Conservation (phyloP, 2,329 filamentous ascomycete species). For the Chrysoporthe cubensis region DNA sequence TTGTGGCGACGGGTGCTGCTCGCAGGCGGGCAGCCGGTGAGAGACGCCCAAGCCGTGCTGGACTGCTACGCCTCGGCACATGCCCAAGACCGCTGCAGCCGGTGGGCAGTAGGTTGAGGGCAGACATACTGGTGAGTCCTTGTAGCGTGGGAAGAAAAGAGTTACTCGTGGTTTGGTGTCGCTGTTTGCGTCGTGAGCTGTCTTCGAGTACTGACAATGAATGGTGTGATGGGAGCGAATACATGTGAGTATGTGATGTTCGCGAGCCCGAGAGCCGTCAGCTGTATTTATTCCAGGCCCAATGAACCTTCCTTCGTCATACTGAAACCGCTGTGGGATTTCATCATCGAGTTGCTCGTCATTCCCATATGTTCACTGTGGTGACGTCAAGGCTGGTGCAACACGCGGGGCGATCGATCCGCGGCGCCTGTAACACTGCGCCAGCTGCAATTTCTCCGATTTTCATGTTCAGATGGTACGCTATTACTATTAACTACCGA, state of each 20-base stretch:
- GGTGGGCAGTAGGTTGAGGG: slow-evolving; percentile 8
- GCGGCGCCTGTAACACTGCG: too few species aligned
- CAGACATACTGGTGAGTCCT: slow-evolving; percentile 19
- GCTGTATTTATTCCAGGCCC: slow-evolving; percentile 1
- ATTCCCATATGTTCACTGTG: not conserved
- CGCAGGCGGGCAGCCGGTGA: not conserved
- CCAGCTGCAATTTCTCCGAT: too few species aligned
- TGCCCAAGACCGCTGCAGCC: not conserved
- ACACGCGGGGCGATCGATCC: not conserved
- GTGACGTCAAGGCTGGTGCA: slow-evolving; percentile 19
- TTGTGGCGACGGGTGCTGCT: not conserved
- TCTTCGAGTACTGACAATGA: not conserved
- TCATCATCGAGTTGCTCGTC: slow-evolving; percentile 20
- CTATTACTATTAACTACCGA: not conserved
- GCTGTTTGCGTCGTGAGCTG: not conserved
- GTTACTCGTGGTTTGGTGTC: not conserved
- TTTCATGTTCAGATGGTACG: not conserved
- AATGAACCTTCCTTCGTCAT: slow-evolving; percentile 4
- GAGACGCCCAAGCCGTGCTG: not conserved
- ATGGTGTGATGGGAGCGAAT: not conserved
- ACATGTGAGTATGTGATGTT: not conserved
- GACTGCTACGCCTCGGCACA: not conserved
- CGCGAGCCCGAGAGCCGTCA: too few species aligned
- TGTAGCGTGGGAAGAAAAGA: not conserved
- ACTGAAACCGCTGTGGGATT: not conserved